phyloP scores from a whole-genome alignment of 495 filamentous ascomycete species.

The Trypethelium eluteriae region DNA sequence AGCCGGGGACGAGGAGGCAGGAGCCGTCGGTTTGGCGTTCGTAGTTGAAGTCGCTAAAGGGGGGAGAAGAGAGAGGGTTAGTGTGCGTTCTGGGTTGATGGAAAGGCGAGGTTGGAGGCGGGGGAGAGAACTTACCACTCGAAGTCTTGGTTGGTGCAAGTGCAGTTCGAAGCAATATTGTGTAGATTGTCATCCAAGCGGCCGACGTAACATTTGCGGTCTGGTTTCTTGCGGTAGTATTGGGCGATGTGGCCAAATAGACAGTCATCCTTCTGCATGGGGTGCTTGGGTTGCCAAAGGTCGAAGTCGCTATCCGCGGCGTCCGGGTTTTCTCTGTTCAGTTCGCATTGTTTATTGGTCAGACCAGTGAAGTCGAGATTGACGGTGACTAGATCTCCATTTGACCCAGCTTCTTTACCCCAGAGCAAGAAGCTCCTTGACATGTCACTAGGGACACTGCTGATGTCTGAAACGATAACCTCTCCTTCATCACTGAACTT shows the following conservation, averaged over 20 bases:
- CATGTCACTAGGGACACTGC: conserved; percentile 80
- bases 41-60: conserved; percentile 82
- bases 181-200: conserved; percentile 59
- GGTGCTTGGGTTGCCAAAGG: conserved; percentile 77
- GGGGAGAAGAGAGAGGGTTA: conserved; percentile 7
- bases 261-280: conserved; percentile 64
- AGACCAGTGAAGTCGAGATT: conserved; percentile 84
- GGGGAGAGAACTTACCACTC: conserved; percentile 65
- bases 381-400: conserved; percentile 51
- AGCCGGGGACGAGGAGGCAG: conserved; percentile 66
- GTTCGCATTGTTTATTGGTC: conserved; percentile 56
- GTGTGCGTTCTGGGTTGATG: conserved; percentile 21
- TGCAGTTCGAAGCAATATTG: conserved; percentile 62
- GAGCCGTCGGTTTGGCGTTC: conserved; percentile 64
- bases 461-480: conserved; percentile 64
- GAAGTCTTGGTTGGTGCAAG: conserved; percentile 75
- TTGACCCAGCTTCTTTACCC: conserved; percentile 48
- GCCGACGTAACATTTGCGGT: conserved; percentile 70
- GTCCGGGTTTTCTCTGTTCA: conserved; percentile 53
- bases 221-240: conserved; percentile 79
- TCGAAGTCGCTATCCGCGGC: conserved; percentile 64
- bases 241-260: conserved; percentile 85
- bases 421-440: conserved; percentile 87
- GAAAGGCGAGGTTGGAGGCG: neutral
- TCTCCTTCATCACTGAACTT: conserved; percentile 58